These are phyloP conservation scores for Wickerhamomyces queroliae DNA, from an alignment of 805 yeast species.

Conservation along the genomic window DNA sequence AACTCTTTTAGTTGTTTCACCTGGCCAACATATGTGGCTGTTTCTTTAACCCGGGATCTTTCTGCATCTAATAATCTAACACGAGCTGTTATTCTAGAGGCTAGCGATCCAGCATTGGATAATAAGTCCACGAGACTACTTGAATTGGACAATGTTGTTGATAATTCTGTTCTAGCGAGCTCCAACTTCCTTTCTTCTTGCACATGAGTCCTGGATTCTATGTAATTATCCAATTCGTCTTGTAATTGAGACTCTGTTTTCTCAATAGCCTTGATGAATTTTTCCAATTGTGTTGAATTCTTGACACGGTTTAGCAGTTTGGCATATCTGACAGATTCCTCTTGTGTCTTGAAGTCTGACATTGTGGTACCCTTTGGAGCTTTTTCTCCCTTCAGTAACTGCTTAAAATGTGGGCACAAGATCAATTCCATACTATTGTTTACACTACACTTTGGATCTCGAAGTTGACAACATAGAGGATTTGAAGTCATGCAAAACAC, in stretches of 20 bases:
- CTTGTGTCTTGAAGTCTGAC: slow-evolving; percentile 4
- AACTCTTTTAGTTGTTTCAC: slow-evolving; percentile 62
- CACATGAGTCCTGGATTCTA: slow-evolving; percentile 19
- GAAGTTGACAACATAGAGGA: too few relatives aligned
- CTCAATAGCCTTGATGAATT: slow-evolving; percentile 20
- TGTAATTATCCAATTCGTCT: slow-evolving; percentile 19
- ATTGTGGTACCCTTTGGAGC: too few relatives aligned
- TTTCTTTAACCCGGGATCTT: slow-evolving; percentile 52
- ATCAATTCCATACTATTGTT: too few relatives aligned
- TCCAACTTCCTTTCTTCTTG: slow-evolving; percentile 42
- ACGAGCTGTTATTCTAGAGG: slow-evolving; percentile 60
- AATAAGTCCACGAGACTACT: slow-evolving; percentile 49
- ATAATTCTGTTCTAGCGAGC: slow-evolving; percentile 54
- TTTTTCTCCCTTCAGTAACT: too few relatives aligned
- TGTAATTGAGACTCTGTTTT: slow-evolving; percentile 16
- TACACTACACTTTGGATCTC: too few relatives aligned
- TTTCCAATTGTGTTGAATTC: slow-evolving; percentile 16
- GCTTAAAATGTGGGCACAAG: too few relatives aligned
- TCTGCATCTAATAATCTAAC: slow-evolving; percentile 70
- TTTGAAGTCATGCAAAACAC: neutral
- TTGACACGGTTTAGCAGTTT: slow-evolving; percentile 18
- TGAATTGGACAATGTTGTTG: slow-evolving; percentile 53
- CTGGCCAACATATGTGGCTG: slow-evolving; percentile 58
- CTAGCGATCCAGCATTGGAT: slow-evolving; percentile 56
- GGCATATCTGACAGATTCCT: slow-evolving; percentile 11